Evolutionary conservation across 2,329 filamentous ascomycete species (phyloP), one percentile per base, ranked within the genome.

Genomic region (Colletotrichum abscissum): DNA sequence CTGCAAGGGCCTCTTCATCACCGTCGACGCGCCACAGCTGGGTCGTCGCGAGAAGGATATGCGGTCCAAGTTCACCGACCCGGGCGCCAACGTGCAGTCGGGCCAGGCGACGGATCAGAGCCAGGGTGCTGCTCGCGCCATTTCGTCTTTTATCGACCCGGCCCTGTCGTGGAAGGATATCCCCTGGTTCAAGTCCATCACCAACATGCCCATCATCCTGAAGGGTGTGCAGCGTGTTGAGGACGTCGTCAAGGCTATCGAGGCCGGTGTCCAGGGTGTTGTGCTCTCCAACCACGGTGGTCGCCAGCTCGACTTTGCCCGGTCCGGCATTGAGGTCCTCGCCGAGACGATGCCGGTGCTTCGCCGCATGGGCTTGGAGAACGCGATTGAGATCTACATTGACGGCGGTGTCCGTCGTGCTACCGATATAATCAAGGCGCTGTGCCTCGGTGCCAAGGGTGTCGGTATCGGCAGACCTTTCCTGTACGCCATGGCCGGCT

Each of bases 201-300:
- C 97, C 35, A 91, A 91, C 75, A 97, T 98, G 92, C 97, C 97
- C 68, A 97, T 99, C 80, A 90, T 98, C 66, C 90, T 99, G 76
- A 99, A 99, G 89, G 97, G 97, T 70, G 94, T 99, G 12, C 97
- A 99, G 86, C 91, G 96, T 28, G 95, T 98, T 65, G 97, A 99
- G 81, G 97, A 99, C 81, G 97, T 98, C 3, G 88, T 98, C 75
- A 91, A 91, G 72, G 97, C 97, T n/a, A 89, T 93, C 76, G 94
- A 97, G 74, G 88, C 87, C 22, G 94, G 95, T 67, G 92, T 97
- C 57, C 92, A 97, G 78, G 97, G 94, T 60, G 95, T 98, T 24
- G 96, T 98, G 7, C 89, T 99, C 12, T 97, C 94, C 63, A 99
- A 99, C 85, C 97, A 99, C 85, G 97, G 97, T 74, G 97, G 97